Evolutionary conservation across 345 rosid genomes (phyloP).

Genomic region (Melaleuca quinquenervia): DNA sequence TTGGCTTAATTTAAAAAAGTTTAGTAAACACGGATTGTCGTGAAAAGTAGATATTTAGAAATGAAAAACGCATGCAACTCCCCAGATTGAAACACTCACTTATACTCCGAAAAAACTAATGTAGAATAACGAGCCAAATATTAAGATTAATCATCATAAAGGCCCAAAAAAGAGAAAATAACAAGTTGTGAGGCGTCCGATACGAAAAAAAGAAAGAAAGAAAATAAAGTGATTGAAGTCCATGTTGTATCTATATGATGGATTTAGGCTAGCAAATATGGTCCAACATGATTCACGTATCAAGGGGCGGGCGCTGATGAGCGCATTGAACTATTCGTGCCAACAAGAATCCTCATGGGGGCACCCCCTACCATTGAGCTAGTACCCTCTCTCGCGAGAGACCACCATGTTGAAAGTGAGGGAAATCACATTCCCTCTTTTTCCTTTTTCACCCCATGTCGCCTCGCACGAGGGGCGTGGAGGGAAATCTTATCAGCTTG

Average conservation of each 20-base stretch:
- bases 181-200: too few relatives aligned
- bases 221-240: background rate
- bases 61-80: background rate
- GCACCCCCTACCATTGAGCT: background rate
- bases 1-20: background rate
- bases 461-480: background rate
- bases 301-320: background rate
- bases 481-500: background rate
- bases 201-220: too few relatives aligned
- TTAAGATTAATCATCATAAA: background rate
- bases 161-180: background rate
- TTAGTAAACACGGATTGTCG: background rate
- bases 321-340: background rate
- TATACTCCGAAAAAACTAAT: background rate
- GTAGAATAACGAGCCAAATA: background rate
- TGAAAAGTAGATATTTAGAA: background rate
- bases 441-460: background rate
- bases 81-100: background rate
- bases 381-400: background rate
- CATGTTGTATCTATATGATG: background rate
- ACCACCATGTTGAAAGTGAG: background rate
- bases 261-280: background rate
- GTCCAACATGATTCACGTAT: fast-evolving
- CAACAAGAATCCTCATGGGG: background rate
- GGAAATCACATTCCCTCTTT: background rate